A percentile compares a stretch with the other conserved stretches of the same genome.
Conservation (phyloP, 495 filamentous ascomycete genomes). For the Niebla homalea region DNA sequence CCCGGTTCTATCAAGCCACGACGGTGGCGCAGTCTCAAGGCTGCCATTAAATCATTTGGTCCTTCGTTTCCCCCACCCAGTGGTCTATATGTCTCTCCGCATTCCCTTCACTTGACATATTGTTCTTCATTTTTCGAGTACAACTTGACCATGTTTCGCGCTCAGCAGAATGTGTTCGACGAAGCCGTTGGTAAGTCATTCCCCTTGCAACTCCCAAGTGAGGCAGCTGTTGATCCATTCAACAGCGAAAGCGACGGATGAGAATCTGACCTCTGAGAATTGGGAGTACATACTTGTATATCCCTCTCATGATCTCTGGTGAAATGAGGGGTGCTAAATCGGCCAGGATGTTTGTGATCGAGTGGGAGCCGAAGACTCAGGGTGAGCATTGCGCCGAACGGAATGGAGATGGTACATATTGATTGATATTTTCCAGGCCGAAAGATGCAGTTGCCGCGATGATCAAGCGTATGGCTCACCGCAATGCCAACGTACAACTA, state of each 20-base stretch:
- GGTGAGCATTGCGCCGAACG: conserved; percentile 26
- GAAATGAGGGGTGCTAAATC: conserved; percentile 1
- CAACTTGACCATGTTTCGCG: conserved; percentile 51
- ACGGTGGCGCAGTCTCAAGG: too few relatives aligned
- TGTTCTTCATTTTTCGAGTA: too few relatives aligned
- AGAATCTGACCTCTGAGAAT: conserved; percentile 95
- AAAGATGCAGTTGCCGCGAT: conserved; percentile 89
- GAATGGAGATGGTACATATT: conserved; percentile 12
- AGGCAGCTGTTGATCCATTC: conserved; percentile 6
- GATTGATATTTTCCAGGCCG: conserved; percentile 31
- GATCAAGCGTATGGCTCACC: conserved; percentile 91
- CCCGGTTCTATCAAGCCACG: too few relatives aligned
- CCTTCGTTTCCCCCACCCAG: too few relatives aligned
- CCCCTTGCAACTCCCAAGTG: not conserved
- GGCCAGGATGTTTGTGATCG: conserved; percentile 85
- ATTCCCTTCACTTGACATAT: too few relatives aligned
- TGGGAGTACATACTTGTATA: conserved; percentile 90
- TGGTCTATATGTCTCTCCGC: too few relatives aligned
- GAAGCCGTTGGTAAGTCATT: conserved; percentile 59
- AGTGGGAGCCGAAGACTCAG: conserved; percentile 51
- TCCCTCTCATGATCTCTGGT: not conserved
- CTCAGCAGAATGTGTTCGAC: conserved; percentile 68
- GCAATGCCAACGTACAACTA: conserved; percentile 98
- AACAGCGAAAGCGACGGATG: conserved; percentile 92
- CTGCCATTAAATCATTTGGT: too few relatives aligned